These are phyloP conservation scores for Aspergillus ostianus DNA, from an alignment of 495 filamentous ascomycete genomes.

Conservation along the genomic window DNA sequence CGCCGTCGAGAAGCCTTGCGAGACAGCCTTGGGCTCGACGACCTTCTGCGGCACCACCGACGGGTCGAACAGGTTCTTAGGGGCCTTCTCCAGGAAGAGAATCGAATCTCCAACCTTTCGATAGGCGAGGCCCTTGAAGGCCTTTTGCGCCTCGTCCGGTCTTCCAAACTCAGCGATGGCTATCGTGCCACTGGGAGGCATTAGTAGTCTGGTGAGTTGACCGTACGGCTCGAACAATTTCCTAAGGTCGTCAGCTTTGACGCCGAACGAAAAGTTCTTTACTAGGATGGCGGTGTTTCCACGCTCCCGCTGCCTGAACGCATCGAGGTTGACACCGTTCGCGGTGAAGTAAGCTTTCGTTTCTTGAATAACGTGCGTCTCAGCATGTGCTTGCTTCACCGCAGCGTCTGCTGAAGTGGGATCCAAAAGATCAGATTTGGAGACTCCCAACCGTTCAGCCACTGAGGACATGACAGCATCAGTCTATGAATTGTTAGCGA, in stretches of 20 bases:
- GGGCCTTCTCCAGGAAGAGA: conserved; percentile 90
- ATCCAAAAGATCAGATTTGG: conserved; percentile 87
- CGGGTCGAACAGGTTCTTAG: conserved; percentile 71
- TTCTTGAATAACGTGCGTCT: conserved; percentile 94
- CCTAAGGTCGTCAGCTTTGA: conserved; percentile 55
- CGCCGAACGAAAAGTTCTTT: conserved; percentile 90
- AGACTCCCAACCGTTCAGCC: conserved; percentile 78
- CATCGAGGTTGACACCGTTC: conserved; percentile 85
- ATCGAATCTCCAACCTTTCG: conserved; percentile 87
- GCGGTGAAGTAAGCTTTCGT: conserved; percentile 85
- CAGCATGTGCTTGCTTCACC: conserved; percentile 93
- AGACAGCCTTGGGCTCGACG: conserved; percentile 39
- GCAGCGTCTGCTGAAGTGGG: conserved; percentile 91
- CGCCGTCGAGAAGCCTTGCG: conserved; percentile 51
- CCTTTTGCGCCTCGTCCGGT: conserved; percentile 71
- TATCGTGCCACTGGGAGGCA: conserved; percentile 90
- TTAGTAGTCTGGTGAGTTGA: conserved; percentile 69
- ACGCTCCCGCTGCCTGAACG: conserved; percentile 78
- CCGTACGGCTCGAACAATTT: conserved; percentile 57
- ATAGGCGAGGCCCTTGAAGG: conserved; percentile 82
- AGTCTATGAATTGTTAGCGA: conserved; percentile 43
- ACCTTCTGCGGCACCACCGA: conserved; percentile 26
- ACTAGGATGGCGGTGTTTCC: conserved; percentile 87
- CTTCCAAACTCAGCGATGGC: conserved; percentile 86
- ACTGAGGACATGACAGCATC: conserved; percentile 93